These are phyloP conservation scores for Erodium chrysanthum DNA, from an alignment of 441 rosid genomes.

Conservation along the genomic window DNA sequence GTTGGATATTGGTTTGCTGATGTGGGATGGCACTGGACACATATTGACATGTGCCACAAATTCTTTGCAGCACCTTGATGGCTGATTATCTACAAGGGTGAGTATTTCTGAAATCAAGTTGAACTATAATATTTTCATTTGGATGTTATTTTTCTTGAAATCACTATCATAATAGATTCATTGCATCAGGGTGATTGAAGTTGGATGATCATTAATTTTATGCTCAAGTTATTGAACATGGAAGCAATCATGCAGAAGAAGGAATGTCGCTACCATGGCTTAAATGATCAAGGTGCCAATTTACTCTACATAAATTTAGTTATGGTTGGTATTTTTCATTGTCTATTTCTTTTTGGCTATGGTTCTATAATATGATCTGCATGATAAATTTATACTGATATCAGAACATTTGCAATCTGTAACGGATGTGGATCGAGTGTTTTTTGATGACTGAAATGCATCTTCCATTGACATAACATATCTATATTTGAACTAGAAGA, in stretches of 20 bases:
- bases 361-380: no score
- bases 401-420: neutral
- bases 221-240: neutral
- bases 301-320: neutral
- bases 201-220: no score
- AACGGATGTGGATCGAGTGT: neutral
- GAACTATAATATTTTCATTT: neutral
- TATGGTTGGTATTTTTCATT: neutral
- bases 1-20: constrained; percentile 1
- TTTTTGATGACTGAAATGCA: neutral
- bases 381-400: neutral
- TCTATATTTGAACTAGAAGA: neutral
- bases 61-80: neutral
- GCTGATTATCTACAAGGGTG: neutral
- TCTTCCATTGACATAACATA: neutral
- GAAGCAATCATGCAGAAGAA: neutral
- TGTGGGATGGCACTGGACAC: constrained; percentile 3
- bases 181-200: neutral
- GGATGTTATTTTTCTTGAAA: neutral
- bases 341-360: neutral
- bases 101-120: neutral
- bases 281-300: neutral
- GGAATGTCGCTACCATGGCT: neutral
- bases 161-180: neutral
- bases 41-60: neutral